Evolutionary conservation across 225 moss, liverwort and hornwort species (phyloP).

Genomic region (Pseudisothecium myosuroides): DNA sequence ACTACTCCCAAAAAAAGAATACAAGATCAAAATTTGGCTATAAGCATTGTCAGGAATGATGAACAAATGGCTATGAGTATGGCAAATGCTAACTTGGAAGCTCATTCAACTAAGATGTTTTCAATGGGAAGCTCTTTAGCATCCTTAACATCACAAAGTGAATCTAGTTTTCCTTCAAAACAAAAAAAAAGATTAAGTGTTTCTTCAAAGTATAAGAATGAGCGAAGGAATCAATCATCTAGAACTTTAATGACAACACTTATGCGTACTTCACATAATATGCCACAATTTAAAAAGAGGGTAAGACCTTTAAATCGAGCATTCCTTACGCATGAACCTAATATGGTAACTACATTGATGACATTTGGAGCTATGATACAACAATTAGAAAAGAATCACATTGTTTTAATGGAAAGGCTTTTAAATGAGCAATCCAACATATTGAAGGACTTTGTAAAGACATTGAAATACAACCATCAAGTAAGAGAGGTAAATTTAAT

Average conservation of each 20-base stretch:
- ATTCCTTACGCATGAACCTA: not conserved
- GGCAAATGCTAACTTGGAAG: not conserved
- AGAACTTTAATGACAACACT: not conserved
- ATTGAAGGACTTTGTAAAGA: slow-evolving; percentile 18
- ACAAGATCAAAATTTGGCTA: not conserved
- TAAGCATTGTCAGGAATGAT: not conserved
- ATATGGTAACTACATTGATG: not conserved
- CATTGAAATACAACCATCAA: slow-evolving; percentile 20
- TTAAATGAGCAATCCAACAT: slow-evolving; percentile 13
- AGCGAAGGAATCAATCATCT: not conserved
- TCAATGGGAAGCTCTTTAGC: not conserved
- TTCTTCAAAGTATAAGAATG: not conserved
- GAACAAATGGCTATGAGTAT: not conserved
- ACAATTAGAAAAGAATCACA: slow-evolving; percentile 28
- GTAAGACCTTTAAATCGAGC: not conserved
- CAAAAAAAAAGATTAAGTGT: not conserved
- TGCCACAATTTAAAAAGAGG: not conserved
- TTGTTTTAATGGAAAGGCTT: not conserved
- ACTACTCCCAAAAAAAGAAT: not conserved
- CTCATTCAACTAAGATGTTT: not conserved
- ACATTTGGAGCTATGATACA: slow-evolving; percentile 26
- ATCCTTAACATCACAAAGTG: not conserved
- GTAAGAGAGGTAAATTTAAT: not conserved
- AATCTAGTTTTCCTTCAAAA: not conserved
- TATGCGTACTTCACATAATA: not conserved